phyloP scores from a whole-genome alignment of 192 early-diverging fungal genomes.

The Paraglomus occultum region DNA sequence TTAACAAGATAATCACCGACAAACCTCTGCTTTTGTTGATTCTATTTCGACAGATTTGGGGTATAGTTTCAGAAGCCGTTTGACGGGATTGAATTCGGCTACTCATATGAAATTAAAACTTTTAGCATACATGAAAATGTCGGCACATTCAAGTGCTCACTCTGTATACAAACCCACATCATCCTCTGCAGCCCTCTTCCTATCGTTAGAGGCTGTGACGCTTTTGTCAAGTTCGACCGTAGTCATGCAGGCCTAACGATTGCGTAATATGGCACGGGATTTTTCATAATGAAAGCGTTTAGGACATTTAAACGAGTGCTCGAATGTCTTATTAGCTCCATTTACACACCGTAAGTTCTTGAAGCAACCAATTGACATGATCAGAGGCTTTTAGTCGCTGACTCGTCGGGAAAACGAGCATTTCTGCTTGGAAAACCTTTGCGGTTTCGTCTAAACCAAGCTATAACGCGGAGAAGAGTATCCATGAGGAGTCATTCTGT shows the following conservation, averaged over 20 bases:
- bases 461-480: background rate
- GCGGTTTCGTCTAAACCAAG: constrained; percentile 15
- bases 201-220: background rate
- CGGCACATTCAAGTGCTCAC: too few species aligned
- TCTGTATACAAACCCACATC: background rate
- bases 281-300: background rate
- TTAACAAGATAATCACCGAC: background rate
- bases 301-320: background rate
- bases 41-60: constrained; percentile 20
- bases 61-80: constrained; percentile 19
- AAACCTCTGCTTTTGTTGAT: constrained; percentile 24
- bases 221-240: background rate
- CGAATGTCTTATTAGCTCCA: background rate
- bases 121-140: too few species aligned
- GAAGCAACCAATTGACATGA: constrained; percentile 14
- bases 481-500: too few species aligned
- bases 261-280: background rate
- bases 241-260: background rate
- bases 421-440: constrained; percentile 17
- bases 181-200: background rate
- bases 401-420: constrained; percentile 6
- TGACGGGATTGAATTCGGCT: background rate
- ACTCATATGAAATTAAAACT: too few species aligned
- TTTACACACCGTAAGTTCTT: constrained; percentile 12
- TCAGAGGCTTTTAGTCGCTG: constrained; percentile 17